Evolutionary conservation across 352 stramenopile genomes (phyloP), one percentile per base, ranked within the genome.

Genomic region (Elongisporangium senticosum): DNA sequence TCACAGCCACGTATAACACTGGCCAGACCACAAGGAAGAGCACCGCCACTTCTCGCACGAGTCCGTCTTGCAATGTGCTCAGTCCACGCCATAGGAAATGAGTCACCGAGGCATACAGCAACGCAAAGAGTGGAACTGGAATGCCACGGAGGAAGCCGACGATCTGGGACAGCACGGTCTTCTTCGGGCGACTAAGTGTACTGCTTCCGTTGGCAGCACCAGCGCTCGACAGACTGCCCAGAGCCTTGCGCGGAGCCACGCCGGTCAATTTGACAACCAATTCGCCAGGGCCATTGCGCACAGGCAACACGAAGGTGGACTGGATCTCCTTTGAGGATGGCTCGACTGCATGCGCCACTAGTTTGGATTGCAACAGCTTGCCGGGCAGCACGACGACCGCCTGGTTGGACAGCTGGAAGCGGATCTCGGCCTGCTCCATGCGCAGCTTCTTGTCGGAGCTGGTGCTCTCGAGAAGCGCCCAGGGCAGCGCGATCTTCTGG

Each of bases 401-500:
- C 55, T 79, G 67, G 49, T 85, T 89, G 4, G 83, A 85, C 13
- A 90, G 63, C 53, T 77, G 74, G 68, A 93, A 90, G 28, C 79
- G 67, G 61, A 93, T 90, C 62, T 91, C 75, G 19, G 75, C 68
- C 23, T 64, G 69, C 0, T 71, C 53, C n/a, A 69, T 61, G 19
- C 55, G 53, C 1, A 62, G 49, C 26, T 72, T 64, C 28, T 77
- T 73, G 17, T 54, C 48, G 49, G 26, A 49, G 10, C 71, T 71
- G 17, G 64, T 69, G 53, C 70, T 80, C 51, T 90, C 78, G 37
- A 94, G 59, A 26, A 94, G 55, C 14, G 69, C 75, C 37, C 86
- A 62, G 14, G 83, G 78, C 47, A 95, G 48, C 23, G 82, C 83
- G 67, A 95, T 95, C 64, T 89, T 89, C 65, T 95, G 85, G 43